Evolutionary conservation across 768 basidiomycete species (phyloP).

Genomic region (Mycena olivaceomarginata): DNA sequence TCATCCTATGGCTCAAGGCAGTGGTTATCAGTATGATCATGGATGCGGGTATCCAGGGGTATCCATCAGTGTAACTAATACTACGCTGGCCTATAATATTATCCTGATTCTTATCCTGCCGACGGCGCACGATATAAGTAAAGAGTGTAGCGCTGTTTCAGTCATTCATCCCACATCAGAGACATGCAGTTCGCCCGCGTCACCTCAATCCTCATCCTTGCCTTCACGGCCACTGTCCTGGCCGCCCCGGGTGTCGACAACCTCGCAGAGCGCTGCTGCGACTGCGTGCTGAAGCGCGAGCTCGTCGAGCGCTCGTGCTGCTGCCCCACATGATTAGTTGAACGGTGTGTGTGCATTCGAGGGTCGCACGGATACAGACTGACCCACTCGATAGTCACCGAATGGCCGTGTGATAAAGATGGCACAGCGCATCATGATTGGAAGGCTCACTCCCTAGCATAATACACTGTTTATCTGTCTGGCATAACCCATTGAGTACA

Average conservation of each 20-base stretch:
- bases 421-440: constrained; percentile 5
- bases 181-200: constrained; percentile 25
- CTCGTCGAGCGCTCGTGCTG: constrained; percentile 27
- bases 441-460: constrained; percentile 8
- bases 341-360: constrained; percentile 15
- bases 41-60: not conserved
- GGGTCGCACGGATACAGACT: constrained; percentile 1
- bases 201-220: constrained; percentile 20
- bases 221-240: constrained; percentile 24
- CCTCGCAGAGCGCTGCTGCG: constrained; percentile 21
- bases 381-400: constrained; percentile 12
- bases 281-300: constrained; percentile 9
- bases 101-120: not conserved
- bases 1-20: not conserved
- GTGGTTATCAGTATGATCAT: not conserved
- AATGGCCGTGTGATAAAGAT: not conserved
- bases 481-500: constrained; percentile 6
- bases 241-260: constrained; percentile 16
- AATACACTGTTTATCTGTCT: not conserved
- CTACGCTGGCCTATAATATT: no score
- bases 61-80: not conserved
- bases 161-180: constrained; percentile 25
- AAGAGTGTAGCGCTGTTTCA: not conserved
- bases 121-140: not conserved
- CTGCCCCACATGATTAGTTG: constrained; percentile 18